These are phyloP conservation scores for Diplodia sapinea DNA, from an alignment of 2,329 filamentous ascomycete species.

Conservation along the genomic window DNA sequence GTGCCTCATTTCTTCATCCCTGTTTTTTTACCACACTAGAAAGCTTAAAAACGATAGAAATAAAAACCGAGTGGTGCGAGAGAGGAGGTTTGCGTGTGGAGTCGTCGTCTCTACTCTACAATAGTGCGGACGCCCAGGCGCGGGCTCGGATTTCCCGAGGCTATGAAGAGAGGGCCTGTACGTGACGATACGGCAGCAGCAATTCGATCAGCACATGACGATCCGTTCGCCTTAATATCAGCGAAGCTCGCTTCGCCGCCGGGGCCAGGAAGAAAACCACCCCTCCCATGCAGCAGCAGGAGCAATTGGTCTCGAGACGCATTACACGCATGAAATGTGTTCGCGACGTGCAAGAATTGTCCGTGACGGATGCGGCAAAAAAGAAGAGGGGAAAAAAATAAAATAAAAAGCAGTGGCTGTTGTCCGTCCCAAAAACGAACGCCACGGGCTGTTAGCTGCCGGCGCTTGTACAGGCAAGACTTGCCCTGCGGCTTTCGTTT, in stretches of 20 bases:
- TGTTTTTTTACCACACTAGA: neutral
- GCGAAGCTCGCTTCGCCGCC: neutral
- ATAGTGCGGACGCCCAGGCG: neutral
- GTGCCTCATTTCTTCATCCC: neutral
- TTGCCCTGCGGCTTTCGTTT: neutral
- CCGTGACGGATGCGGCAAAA: too few species aligned
- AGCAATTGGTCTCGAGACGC: neutral
- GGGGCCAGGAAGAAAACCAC: too few species aligned
- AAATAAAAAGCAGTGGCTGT: neutral
- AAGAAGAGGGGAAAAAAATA: neutral
- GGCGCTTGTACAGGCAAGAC: neutral
- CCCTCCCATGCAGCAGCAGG: neutral
- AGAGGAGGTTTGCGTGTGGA: neutral
- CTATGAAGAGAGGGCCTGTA: neutral
- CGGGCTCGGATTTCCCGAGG: neutral
- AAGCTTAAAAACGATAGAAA: neutral
- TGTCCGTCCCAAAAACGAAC: neutral
- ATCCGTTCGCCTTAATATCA: neutral
- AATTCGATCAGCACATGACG: neutral
- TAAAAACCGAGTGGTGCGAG: too few species aligned
- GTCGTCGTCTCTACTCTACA: neutral
- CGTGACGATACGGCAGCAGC: neutral
- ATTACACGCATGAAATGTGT: neutral
- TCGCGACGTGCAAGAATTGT: neutral
- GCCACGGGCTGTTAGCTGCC: neutral